phyloP scores from a whole-genome alignment of 441 rosid genomes.

The Omphalea diandra region DNA sequence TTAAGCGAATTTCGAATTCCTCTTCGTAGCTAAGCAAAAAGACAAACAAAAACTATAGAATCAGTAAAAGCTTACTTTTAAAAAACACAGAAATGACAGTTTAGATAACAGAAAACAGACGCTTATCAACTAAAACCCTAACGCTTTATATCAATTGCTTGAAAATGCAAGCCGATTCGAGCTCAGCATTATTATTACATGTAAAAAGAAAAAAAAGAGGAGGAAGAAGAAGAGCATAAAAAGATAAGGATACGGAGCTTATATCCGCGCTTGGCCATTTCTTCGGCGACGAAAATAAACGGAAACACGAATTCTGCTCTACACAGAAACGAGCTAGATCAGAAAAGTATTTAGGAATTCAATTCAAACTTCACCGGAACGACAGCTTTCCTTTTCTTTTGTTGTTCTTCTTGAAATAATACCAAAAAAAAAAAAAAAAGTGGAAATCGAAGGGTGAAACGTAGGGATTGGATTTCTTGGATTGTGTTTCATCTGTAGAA shows the following conservation, averaged over 20 bases:
- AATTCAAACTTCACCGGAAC: neutral
- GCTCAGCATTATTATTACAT: slow-evolving; percentile 19
- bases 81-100: neutral
- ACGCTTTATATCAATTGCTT: slow-evolving; percentile 9
- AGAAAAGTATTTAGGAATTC: neutral
- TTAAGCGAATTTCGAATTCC: neutral
- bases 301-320: neutral
- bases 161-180: slow-evolving; percentile 26
- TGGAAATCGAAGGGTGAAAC: slow-evolving; percentile 10
- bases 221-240: too few species aligned
- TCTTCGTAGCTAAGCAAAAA: too few species aligned
- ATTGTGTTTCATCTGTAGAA: neutral
- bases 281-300: slow-evolving; percentile 9
- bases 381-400: too few species aligned
- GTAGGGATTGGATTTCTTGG: slow-evolving; percentile 7
- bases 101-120: neutral
- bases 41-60: neutral
- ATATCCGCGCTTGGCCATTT: slow-evolving; percentile 91
- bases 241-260: slow-evolving; percentile 95
- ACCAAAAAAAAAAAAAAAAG: too few species aligned
- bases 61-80: too few species aligned
- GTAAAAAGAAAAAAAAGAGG: too few species aligned
- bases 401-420: neutral
- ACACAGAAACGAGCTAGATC: neutral
- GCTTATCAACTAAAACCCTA: too few species aligned